These are phyloP conservation scores for Voacanga thouarsii DNA, from an alignment of 257 asterid genomes.

Conservation along the genomic window DNA sequence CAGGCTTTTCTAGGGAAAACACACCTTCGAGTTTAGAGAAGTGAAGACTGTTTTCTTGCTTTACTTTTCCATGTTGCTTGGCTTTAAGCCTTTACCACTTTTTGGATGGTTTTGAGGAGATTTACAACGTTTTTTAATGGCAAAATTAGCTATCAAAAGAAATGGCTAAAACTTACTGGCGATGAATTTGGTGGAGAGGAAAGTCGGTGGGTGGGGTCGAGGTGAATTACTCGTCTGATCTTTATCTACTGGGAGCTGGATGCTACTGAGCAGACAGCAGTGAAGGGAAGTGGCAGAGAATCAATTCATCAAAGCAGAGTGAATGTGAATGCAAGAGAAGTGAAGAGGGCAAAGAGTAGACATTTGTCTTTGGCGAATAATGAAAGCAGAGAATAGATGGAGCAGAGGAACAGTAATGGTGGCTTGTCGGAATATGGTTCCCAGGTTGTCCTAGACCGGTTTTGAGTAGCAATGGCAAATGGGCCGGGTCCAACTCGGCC, in stretches of 20 bases:
- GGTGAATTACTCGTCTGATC: neutral
- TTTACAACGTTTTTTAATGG: neutral
- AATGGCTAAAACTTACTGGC: neutral
- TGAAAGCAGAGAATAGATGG: too few relatives aligned
- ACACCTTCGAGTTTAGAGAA: neutral
- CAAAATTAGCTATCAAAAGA: neutral
- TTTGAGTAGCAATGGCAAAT: too few relatives aligned
- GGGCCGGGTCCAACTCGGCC: too few relatives aligned
- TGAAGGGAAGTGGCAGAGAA: neutral
- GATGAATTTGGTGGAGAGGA: neutral
- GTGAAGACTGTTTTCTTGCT: neutral
- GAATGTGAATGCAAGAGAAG: neutral
- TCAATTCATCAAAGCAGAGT: neutral
- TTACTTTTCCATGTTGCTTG: neutral
- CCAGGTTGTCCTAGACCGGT: too few relatives aligned
- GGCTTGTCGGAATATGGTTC: too few relatives aligned
- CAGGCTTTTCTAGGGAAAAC: neutral
- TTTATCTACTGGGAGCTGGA: neutral
- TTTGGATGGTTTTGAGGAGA: neutral
- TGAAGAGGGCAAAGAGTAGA: too few relatives aligned
- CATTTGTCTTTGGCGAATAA: too few relatives aligned
- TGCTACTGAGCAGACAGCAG: neutral
- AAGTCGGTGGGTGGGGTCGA: neutral
- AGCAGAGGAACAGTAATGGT: too few relatives aligned
- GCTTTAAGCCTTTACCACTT: neutral